These are phyloP conservation scores for Cladophialophora bantiana DNA, from an alignment of 2,329 filamentous ascomycete genomes.

Conservation along the genomic window DNA sequence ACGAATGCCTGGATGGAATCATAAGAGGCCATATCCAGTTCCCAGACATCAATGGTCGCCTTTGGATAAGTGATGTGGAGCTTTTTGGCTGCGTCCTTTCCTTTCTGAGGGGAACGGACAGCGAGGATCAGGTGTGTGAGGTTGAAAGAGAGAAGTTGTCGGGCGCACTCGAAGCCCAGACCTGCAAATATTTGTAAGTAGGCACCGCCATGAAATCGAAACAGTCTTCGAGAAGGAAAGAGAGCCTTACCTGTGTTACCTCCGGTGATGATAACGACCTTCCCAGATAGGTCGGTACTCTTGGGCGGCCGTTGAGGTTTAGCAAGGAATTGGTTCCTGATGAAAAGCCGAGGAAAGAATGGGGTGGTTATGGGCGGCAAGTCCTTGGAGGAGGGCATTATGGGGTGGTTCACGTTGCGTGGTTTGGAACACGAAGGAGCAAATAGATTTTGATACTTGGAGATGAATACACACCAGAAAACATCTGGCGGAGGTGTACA, in stretches of 20 bases:
- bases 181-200: constrained; percentile 43
- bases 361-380: constrained; percentile 35
- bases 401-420: background rate
- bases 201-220: background rate
- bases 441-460: background rate
- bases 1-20: constrained; percentile 55
- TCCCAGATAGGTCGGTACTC: constrained; percentile 42
- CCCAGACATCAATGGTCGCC: constrained; percentile 57
- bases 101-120: constrained; percentile 54
- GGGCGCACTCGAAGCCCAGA: constrained; percentile 56
- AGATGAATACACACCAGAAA: background rate
- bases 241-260: constrained; percentile 46
- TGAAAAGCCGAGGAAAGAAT: constrained; percentile 35
- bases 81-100: constrained; percentile 50
- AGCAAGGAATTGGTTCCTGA: constrained; percentile 39
- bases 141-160: constrained; percentile 50
- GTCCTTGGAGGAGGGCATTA: constrained; percentile 41
- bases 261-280: constrained; percentile 59
- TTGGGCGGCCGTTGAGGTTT: constrained; percentile 33
- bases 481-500: too few relatives aligned
- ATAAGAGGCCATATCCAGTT: constrained; percentile 58
- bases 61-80: constrained; percentile 48
- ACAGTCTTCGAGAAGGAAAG: background rate
- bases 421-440: background rate
- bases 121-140: constrained; percentile 57